Percentiles rank a stretch among this genome's conserved stretches.
Conservation (phyloP, 2,329 filamentous ascomycete genomes). For the Diaporthe sp. region DNA sequence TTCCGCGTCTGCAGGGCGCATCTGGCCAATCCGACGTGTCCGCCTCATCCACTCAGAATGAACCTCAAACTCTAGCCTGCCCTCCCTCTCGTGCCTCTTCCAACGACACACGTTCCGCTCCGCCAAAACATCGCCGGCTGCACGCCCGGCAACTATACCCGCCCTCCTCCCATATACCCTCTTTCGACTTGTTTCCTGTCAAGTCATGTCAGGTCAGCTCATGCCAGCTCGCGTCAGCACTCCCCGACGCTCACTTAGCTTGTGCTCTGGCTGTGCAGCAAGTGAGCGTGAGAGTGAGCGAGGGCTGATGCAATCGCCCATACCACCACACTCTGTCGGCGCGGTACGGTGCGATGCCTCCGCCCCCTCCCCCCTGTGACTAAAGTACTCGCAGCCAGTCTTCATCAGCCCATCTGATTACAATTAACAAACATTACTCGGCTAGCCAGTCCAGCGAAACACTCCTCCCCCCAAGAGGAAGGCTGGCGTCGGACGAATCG, state of each 20-base stretch:
- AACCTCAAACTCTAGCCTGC: conserved; percentile 55
- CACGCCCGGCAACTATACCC: conserved; percentile 29
- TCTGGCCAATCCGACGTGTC: conserved; percentile 42
- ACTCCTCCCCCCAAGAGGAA: background rate
- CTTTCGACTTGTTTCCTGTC: conserved; percentile 35
- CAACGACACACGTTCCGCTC: conserved; percentile 49
- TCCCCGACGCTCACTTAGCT: background rate
- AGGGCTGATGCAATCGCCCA: background rate
- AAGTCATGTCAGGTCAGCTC: conserved; percentile 13
- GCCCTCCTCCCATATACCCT: conserved; percentile 37
- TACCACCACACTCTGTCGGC: background rate
- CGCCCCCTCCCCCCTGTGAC: too few species aligned
- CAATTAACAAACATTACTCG: conserved; percentile 17
- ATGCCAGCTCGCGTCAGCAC: conserved; percentile 18
- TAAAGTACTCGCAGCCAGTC: background rate
- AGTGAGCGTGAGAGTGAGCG: background rate
- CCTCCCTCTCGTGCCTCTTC: conserved; percentile 48
- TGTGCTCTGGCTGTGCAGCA: background rate
- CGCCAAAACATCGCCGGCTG: conserved; percentile 34
- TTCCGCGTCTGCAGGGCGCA: conserved; percentile 36
- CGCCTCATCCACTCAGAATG: conserved; percentile 46
- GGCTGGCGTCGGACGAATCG: conserved; percentile 15
- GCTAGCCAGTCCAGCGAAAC: conserved; percentile 12
- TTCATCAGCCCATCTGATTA: conserved; percentile 17
- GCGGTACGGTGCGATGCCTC: background rate